Evolutionary conservation across 2,329 filamentous ascomycete genomes (phyloP), one percentile per base, ranked within the genome.

Genomic region (Fusarium sp.): DNA sequence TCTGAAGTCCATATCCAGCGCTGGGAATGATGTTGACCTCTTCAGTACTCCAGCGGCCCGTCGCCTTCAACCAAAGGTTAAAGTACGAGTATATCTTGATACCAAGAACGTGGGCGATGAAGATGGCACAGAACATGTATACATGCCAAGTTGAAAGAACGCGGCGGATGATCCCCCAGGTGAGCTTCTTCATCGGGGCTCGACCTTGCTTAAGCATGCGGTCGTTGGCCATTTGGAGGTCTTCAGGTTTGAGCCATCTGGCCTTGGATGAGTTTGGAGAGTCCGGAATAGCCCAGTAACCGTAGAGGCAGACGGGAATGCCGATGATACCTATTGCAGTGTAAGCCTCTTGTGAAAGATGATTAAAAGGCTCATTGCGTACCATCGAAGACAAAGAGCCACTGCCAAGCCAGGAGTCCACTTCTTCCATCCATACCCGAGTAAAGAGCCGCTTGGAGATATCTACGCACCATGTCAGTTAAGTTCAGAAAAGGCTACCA

Each of bases 1-100:
- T 74, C 59, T 82, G 79, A 1, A 80, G 59, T 4, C 78, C 80
- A 47, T 80, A 82, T 7, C 80, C 85, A 0, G 83, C 83, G 1
- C 85, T 86, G 85, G 68, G 86, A 52, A 88, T 86, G 33, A 85
- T 86, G 63, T 88, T 89, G 66, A 90, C 87, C 35, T 89, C 84
- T 31, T 72, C 81, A 65, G 71, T 80, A 58, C 60, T 79, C 71
- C 71, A 84, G 27, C 63, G 78, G 8, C 67, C 70, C 6, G 60
- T 86, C 77, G 25, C 80, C 77, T 81, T 80, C 25, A 81, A 78
- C 63, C 78, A 80, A 4, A 77, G 59, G 58, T 81, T 78, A 68
- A 85, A 82, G 78, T 81, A 85, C 10, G 79, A 75, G 69, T 82
- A 80, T 13, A 79, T 77, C 65, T 79, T 79, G 62, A 82, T 83